Conservation (phyloP, 1,139 yeast species). For the Pichia sp. region DNA sequence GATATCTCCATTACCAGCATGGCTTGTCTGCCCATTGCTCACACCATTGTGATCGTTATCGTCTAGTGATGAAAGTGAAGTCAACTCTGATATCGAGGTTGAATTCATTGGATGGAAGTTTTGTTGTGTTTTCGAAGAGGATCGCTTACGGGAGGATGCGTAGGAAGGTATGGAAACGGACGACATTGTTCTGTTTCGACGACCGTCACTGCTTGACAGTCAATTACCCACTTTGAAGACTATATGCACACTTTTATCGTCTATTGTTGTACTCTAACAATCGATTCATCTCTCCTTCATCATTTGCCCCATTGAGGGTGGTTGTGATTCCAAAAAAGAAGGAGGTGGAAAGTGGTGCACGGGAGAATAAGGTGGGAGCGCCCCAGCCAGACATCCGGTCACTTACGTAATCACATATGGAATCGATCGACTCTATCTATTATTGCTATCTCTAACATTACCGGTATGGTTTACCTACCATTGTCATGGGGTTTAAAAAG, state of each 20-base stretch:
- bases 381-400: no score
- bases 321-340: not conserved
- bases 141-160: conserved; percentile 25
- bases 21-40: not conserved
- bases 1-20: not conserved
- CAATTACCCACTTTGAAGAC: not conserved
- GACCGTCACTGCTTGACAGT: not conserved
- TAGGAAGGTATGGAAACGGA: not conserved
- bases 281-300: not conserved
- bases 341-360: not conserved
- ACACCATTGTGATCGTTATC: not conserved
- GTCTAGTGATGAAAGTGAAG: not conserved
- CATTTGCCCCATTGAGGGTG: not conserved
- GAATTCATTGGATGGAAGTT: conserved; percentile 29
- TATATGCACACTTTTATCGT: not conserved
- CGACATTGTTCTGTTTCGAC: not conserved
- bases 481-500: no score
- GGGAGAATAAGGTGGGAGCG: not conserved
- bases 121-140: conserved; percentile 30
- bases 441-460: not conserved
- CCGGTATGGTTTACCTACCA: no score
- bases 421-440: not conserved
- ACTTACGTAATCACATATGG: not conserved
- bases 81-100: conserved; percentile 13
- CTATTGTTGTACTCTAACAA: not conserved